These are phyloP conservation scores for Oryza meyeriana DNA, from an alignment of 176 grass and related monocot species.

Conservation along the genomic window DNA sequence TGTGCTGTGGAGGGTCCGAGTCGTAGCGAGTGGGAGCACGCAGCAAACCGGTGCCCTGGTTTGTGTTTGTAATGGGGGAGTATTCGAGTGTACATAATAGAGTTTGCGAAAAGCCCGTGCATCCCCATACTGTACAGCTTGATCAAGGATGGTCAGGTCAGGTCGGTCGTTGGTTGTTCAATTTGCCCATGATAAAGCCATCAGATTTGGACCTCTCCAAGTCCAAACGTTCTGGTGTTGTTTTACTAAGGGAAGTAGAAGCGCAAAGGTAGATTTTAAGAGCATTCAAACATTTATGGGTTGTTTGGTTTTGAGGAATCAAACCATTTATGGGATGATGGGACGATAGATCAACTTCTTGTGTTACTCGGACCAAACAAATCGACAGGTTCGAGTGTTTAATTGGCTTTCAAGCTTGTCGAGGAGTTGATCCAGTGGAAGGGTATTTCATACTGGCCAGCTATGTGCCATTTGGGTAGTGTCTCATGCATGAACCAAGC, in stretches of 20 bases:
- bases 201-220: not conserved
- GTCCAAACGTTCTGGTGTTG: not conserved
- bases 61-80: conserved; percentile 10
- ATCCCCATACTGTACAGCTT: conserved; percentile 1
- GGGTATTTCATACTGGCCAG: not conserved
- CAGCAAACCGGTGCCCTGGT: not conserved
- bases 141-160: conserved; percentile 8
- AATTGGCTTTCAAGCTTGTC: not conserved
- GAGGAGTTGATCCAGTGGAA: too few relatives aligned
- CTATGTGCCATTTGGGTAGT: not conserved
- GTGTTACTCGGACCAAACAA: not conserved
- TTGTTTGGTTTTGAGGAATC: not conserved
- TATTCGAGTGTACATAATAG: conserved; percentile 36
- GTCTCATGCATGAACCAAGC: not conserved
- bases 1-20: conserved; percentile 56
- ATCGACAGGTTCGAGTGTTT: not conserved
- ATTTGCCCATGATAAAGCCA: not conserved
- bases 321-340: not conserved
- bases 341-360: not conserved
- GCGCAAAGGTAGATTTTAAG: not conserved
- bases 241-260: not conserved
- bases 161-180: conserved; percentile 9
- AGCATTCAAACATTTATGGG: not conserved
- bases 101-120: not conserved
- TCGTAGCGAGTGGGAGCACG: conserved; percentile 4